Base-by-base conservation (phyloP, 2,329 filamentous ascomycete genomes). In the Neonectria ditissima region DNA sequence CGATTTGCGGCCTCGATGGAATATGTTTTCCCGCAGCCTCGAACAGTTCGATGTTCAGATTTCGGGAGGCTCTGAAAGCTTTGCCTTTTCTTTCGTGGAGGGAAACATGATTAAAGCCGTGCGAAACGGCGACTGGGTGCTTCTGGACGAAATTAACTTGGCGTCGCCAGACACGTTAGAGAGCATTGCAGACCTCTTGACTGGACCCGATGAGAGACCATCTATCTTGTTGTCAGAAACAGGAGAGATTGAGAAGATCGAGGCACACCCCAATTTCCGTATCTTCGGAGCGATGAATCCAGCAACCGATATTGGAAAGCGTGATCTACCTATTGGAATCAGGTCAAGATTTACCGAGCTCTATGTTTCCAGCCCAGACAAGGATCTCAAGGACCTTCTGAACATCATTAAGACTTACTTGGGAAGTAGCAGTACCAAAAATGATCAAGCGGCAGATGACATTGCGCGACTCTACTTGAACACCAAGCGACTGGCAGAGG, bases 261-360 rank as follows among this genome's bases (percentile, higher is more conserved):
- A 90, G 65, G 96, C 94, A 1, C 95, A 99, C 77, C 91, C 93
- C 0, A 90, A 97, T 68, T 99, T 99, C 77, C 90, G 96, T 41
- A 92, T 99, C 14, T 99, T 99, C 75, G 97, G 93, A 55, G 96
- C 97, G 28, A 99, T 99, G 96, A 99, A 99, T 74, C 96, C 96
- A 30, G 96, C 96, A 5, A 99, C 96, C 3, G 96, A 99, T 81
- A 90, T 97, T 59, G 96, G 97, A 65, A 99, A 99, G 80, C 91
- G 95, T 59, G 96, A 99, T 77, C 82, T 99, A 16, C 94, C 95
- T 0, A 89, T 92, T 58, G 94, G 95, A 1, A 88, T 98, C 45
- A 87, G 95, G 59, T 97, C 94, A 9, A 88, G 94, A 52, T 99
- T 99, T 75, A 98, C 96, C 0, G 96, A 99, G 78, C 84, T 99